These are phyloP conservation scores for Fusarium fujikuroi DNA, from an alignment of 2,329 filamentous ascomycete genomes.

Conservation along the genomic window DNA sequence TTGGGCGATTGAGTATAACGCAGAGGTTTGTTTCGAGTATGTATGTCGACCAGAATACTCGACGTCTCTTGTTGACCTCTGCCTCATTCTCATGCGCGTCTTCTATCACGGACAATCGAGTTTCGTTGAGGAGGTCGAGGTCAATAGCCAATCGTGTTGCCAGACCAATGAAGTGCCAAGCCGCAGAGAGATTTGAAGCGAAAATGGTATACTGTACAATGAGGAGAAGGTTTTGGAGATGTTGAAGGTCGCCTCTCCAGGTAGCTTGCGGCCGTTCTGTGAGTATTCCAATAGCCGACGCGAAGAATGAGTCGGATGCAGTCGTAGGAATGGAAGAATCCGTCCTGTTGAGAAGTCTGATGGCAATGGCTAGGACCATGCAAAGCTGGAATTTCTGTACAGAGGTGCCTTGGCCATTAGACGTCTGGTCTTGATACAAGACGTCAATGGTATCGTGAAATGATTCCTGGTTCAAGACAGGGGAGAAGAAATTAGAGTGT, in stretches of 20 bases:
- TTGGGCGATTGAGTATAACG: conserved; percentile 14
- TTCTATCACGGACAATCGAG: not conserved
- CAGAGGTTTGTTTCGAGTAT: conserved; percentile 34
- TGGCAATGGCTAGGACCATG: conserved; percentile 25
- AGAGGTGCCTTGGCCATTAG: not conserved
- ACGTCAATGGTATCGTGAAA: conserved; percentile 8
- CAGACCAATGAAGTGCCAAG: conserved; percentile 36
- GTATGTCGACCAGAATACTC: conserved; percentile 31
- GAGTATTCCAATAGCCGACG: conserved; percentile 7
- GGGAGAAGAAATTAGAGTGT: conserved; percentile 45
- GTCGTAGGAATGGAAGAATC: conserved; percentile 23
- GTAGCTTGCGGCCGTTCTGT: not conserved
- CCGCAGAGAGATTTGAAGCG: conserved; percentile 19
- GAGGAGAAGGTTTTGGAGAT: conserved; percentile 25
- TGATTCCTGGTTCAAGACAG: conserved; percentile 31
- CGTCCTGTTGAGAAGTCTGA: conserved; percentile 27
- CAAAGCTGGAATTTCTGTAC: conserved; percentile 9
- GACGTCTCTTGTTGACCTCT: not conserved
- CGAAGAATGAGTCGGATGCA: conserved; percentile 22
- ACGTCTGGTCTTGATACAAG: conserved; percentile 2
- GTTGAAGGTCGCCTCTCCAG: conserved; percentile 22
- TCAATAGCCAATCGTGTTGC: conserved; percentile 28
- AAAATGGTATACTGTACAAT: conserved; percentile 32
- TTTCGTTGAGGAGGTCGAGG: conserved; percentile 17
- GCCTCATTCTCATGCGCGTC: not conserved